A percentile compares a stretch with the other conserved stretches of the same genome.
Evolutionary conservation across 1,284 basidiomycete species (phyloP).

Genomic region (Trichosporon ovoides): DNA sequence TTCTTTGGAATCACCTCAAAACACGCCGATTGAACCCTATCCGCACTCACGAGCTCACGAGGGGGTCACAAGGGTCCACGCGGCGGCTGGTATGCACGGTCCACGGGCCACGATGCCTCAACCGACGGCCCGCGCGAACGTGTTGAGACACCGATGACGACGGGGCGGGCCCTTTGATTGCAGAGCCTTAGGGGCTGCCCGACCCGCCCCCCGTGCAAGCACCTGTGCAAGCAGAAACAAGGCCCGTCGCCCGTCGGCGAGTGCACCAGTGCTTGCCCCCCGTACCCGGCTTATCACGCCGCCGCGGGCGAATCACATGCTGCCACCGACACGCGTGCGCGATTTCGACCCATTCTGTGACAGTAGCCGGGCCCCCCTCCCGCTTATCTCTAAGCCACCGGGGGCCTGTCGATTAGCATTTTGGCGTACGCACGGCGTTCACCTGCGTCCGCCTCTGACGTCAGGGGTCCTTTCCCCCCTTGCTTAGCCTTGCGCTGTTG

Average conservation of each 20-base stretch:
- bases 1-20: not conserved
- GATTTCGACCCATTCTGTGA: conserved; percentile 1
- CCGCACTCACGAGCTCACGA: not conserved
- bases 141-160: not conserved
- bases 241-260: too few species aligned
- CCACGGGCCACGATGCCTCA: not conserved
- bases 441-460: not conserved
- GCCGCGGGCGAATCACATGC: not conserved
- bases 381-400: conserved; percentile 1
- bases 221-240: not conserved
- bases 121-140: not conserved
- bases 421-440: not conserved
- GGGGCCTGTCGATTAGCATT: not conserved
- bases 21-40: not conserved
- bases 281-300: not conserved
- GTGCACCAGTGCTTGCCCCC: too few species aligned
- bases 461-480: not conserved
- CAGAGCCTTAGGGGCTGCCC: too few species aligned
- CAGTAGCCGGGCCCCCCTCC: not conserved
- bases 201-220: too few species aligned
- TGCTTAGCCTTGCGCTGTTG: not conserved
- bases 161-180: not conserved
- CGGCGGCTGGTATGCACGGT: not conserved
- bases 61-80: not conserved
- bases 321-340: not conserved